Base-by-base conservation (phyloP, 2,329 filamentous ascomycete genomes). In the Paecilomyces fulvus region DNA sequence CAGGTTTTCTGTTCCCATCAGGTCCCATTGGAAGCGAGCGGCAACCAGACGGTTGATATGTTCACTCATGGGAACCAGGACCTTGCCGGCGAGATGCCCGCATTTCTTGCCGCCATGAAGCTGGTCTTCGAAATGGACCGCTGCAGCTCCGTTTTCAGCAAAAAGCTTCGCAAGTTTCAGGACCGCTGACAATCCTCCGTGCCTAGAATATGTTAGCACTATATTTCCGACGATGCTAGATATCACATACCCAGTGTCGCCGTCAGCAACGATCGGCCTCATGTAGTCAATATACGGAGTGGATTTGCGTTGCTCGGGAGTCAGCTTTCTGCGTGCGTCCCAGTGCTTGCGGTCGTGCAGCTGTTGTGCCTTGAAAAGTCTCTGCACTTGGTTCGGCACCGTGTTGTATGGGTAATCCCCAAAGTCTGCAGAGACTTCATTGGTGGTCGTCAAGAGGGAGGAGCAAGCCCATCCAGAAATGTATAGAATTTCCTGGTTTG, bases 321-420 rank as follows among this genome's bases (percentile, higher is more conserved):
- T 86, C 80, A 97, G 77, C 72, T 90, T 90, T 63, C 91, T 83
- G 58, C 94, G 82, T 23, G 83, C 77, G 71, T 96, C 91, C 86
- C 89, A 97, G 68, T 96, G 89, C 74, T 95, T 96, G 63, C 94
- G 87, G 73, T 99, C 94, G 72, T 99, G 94, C 79, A 97, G 86
- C 62, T 91, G 91, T 74, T 99, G 94, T 3, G 94, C 94, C 77
- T 97, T 97, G 77, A 95, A 90, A 53, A 99, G 78, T 61, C 94
- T 85, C 77, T 99, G 91, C 3, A 99, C 94, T 73, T 97, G 94
- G 75, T 97, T 97, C 8, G 94, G 94, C 3, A 99, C 94, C 0
- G 94, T 99, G 71, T 97, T 97, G 78, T 99, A 99, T 0, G 94
- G 94, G 72, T 99, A 99, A 75, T 99, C 94, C 67, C 94, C 94